These are phyloP conservation scores for Pythium chondricola DNA, from an alignment of 352 stramenopile genomes.

Conservation along the genomic window DNA sequence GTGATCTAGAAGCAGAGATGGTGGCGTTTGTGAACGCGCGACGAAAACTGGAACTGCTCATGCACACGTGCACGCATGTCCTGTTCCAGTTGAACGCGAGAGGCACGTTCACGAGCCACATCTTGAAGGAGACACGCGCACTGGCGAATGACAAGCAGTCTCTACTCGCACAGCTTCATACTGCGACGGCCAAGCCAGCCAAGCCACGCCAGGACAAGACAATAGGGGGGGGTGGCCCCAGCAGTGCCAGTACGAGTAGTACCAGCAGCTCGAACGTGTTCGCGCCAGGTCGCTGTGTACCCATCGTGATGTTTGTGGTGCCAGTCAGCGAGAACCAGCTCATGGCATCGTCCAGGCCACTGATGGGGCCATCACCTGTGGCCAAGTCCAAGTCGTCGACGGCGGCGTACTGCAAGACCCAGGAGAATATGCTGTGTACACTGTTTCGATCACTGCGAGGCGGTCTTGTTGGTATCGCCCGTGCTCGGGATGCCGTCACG, in stretches of 20 bases:
- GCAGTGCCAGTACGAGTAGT: slow-evolving; percentile 5
- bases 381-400: slow-evolving; percentile 40
- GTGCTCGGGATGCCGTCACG: slow-evolving; percentile 49
- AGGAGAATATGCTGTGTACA: slow-evolving; percentile 43
- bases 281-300: slow-evolving; percentile 52
- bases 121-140: slow-evolving; percentile 41
- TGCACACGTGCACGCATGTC: slow-evolving; percentile 54
- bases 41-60: slow-evolving; percentile 59
- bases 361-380: too few relatives aligned
- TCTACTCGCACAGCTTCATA: slow-evolving; percentile 28
- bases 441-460: slow-evolving; percentile 53
- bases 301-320: slow-evolving; percentile 54
- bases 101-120: slow-evolving; percentile 28
- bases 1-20: slow-evolving; percentile 12
- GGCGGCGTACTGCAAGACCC: slow-evolving; percentile 45
- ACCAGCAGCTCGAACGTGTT: slow-evolving; percentile 32
- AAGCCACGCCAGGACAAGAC: slow-evolving; percentile 39
- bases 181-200: slow-evolving; percentile 13
- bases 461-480: slow-evolving; percentile 39
- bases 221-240: slow-evolving; percentile 11
- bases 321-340: slow-evolving; percentile 49
- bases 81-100: slow-evolving; percentile 45
- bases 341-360: slow-evolving; percentile 12
- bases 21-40: slow-evolving; percentile 34
- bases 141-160: slow-evolving; percentile 54